These are phyloP conservation scores for Phytopythium helicoides DNA, from an alignment of 352 stramenopile genomes.

Conservation along the genomic window DNA sequence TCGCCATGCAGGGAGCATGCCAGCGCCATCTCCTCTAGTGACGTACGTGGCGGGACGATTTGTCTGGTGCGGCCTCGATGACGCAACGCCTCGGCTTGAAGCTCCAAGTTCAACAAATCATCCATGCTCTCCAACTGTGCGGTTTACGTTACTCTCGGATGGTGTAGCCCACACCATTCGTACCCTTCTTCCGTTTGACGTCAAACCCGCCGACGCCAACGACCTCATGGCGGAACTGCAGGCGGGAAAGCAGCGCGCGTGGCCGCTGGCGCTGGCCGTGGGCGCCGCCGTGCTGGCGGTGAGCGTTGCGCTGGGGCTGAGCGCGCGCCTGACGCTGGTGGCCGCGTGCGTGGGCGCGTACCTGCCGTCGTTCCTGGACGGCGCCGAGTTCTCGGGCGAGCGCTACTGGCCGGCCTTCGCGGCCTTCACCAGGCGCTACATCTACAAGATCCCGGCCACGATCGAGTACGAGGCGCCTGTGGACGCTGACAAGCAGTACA, in stretches of 20 bases:
- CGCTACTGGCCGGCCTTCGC: slow-evolving; percentile 60
- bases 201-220: not conserved
- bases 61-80: too few species aligned
- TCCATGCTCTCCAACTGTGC: too few species aligned
- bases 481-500: slow-evolving; percentile 61
- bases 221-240: not conserved
- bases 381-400: slow-evolving; percentile 51
- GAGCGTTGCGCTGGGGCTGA: slow-evolving; percentile 26
- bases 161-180: too few species aligned
- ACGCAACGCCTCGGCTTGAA: too few species aligned
- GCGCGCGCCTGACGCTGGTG: slow-evolving; percentile 12
- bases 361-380: slow-evolving; percentile 58
- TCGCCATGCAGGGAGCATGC: too few species aligned
- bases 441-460: slow-evolving; percentile 43
- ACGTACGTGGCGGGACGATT: too few species aligned
- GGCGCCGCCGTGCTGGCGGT: slow-evolving; percentile 23
- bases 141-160: too few species aligned
- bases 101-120: too few species aligned
- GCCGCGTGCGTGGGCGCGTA: slow-evolving; percentile 32
- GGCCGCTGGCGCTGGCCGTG: slow-evolving; percentile 28
- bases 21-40: too few species aligned
- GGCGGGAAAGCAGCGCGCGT: slow-evolving; percentile 17
- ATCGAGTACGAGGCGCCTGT: slow-evolving; percentile 71
- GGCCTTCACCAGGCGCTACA: slow-evolving; percentile 24
- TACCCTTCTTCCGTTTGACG: too few species aligned